These are phyloP conservation scores for Tulasnella sp. DNA, from an alignment of 768 basidiomycete species.

Conservation along the genomic window DNA sequence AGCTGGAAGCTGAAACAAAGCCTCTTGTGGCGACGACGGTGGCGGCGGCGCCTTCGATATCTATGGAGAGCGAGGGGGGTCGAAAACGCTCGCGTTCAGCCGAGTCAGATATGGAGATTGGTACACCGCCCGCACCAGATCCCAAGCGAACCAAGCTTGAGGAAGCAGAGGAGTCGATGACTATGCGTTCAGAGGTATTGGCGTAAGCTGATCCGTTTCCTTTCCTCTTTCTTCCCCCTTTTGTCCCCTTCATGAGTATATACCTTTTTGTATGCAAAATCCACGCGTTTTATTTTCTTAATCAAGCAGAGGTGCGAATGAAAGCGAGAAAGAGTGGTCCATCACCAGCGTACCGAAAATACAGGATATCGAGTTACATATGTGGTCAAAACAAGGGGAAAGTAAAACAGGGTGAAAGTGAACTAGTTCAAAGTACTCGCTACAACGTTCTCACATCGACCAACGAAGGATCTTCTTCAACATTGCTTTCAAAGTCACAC, in stretches of 20 bases:
- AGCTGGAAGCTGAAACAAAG: not conserved
- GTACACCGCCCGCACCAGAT: not conserved
- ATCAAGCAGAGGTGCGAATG: not conserved
- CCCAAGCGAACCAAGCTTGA: not conserved
- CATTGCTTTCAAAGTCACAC: conserved; percentile 68
- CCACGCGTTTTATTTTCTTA: not conserved
- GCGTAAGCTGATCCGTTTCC: not conserved
- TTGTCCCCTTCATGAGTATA: not conserved
- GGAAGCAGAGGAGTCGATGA: not conserved
- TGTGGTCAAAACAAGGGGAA: not conserved
- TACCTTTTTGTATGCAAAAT: not conserved
- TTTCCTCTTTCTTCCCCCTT: not conserved
- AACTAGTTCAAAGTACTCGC: not conserved
- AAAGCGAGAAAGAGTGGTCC: not conserved
- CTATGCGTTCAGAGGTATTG: not conserved
- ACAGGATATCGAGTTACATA: not conserved
- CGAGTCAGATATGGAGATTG: conserved; percentile 1
- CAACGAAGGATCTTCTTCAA: conserved; percentile 61
- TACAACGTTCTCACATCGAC: not conserved
- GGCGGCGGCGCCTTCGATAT: not conserved
- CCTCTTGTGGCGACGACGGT: too few relatives aligned
- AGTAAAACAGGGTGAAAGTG: too few relatives aligned
- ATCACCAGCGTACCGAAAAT: not conserved
- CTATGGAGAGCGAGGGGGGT: not conserved
- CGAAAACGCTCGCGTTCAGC: not conserved